These are phyloP conservation scores for Alternaria gansuensis DNA, from an alignment of 2,329 filamentous ascomycete genomes.

Conservation along the genomic window DNA sequence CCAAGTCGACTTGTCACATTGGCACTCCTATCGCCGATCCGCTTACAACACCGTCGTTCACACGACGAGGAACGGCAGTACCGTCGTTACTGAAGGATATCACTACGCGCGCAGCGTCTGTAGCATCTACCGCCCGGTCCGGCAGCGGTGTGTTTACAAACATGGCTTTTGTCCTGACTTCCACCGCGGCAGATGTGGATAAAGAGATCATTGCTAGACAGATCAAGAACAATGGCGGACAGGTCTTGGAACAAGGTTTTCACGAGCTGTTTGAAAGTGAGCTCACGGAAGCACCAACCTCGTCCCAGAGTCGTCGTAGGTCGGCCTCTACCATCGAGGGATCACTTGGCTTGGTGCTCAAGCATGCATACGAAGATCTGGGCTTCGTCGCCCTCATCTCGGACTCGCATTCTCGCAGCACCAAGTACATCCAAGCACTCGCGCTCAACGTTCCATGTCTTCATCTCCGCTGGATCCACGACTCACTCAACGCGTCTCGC, in stretches of 20 bases:
- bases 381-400: constrained; percentile 88
- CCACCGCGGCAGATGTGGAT: constrained; percentile 63
- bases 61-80: constrained; percentile 52
- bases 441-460: constrained; percentile 89
- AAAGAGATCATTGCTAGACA: constrained; percentile 66
- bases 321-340: constrained; percentile 27
- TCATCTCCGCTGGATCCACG: constrained; percentile 79
- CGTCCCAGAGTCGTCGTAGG: constrained; percentile 27
- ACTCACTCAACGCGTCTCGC: constrained; percentile 69
- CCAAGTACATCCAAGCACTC: constrained; percentile 94
- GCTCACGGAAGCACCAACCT: constrained; percentile 28
- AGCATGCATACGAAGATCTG: constrained; percentile 60
- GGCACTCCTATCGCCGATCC: constrained; percentile 45
- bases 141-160: constrained; percentile 69
- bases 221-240: constrained; percentile 76
- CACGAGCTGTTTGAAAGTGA: constrained; percentile 75
- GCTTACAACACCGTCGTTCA: constrained; percentile 60
- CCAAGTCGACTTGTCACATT: constrained; percentile 31
- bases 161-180: constrained; percentile 90
- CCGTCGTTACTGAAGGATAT: constrained; percentile 41
- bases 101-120: constrained; percentile 40
- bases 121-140: constrained; percentile 38
- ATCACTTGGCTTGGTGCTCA: constrained; percentile 62
- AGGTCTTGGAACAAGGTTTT: constrained; percentile 77
- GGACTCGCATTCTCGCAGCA: constrained; percentile 83